Evolutionary conservation across 2,329 filamentous ascomycete species (phyloP), one percentile per base, ranked within the genome.

Genomic region (Pestalotiopsis sp.): DNA sequence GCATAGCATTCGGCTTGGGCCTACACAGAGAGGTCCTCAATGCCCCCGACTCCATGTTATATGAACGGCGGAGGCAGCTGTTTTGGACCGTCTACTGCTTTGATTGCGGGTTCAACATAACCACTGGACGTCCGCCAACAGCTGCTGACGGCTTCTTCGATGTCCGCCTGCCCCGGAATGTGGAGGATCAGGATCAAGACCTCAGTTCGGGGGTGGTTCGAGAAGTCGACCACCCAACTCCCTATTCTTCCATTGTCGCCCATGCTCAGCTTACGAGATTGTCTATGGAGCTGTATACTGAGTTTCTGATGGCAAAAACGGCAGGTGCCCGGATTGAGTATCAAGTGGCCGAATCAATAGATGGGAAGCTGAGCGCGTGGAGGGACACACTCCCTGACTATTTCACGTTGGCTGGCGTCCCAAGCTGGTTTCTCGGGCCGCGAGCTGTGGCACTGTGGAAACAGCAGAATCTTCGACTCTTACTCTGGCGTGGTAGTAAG

Each of bases 1-100:
- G 85, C 27, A 84, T 87, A 80, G 85, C 84, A 0, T 78, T 87
- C 57, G 83, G 84, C 0, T 72, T 87, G 6, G 85, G 85, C 0
- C 76, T 87, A 2, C 84, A 87, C 71, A 81, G 82, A n/a, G 84
- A 86, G 63, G 77, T 81, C 6, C 74, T 76, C 3, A 76, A 75
- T 2, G 75, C 73, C 67, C 76, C 75, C 36, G 77, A 80, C 27
- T 76, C 77, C 2, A 74, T 79, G 2, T 74, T 78, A 2, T 78
- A 76, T 25, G 80, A 82, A 59, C 77, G 80, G 11, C 76, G 80
- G 20, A 72, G 81, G 2, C 75, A 79, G 41, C 75, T 80, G 1
- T 83, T 81, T 76, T 82, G 80, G 78, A 76, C 76, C 4, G 68
- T 82, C 3, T 84, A 81, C 67, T 79, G 81, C n/a, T 84, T 85